Evolutionary conservation across 257 asterid species (phyloP).

Genomic region (Handroanthus guayacan): DNA sequence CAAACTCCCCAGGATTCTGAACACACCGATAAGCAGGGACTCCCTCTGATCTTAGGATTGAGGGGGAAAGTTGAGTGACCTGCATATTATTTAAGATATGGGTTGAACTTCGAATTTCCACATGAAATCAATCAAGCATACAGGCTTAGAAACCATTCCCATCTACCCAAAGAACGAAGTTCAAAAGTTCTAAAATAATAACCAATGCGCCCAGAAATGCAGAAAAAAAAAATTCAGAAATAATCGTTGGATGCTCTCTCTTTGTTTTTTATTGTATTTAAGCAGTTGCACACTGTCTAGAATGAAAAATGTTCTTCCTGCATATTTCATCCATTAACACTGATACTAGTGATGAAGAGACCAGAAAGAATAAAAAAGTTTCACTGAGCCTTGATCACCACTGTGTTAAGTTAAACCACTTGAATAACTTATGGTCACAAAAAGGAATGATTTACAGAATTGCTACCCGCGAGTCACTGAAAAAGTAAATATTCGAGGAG

Average conservation of each 20-base stretch:
- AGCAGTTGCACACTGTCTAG: conserved; percentile 15
- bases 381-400: neutral
- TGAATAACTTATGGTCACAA: neutral
- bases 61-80: conserved; percentile 97
- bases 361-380: neutral
- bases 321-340: neutral
- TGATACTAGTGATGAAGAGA: neutral
- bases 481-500: neutral
- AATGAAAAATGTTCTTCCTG: neutral
- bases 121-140: conserved; percentile 33
- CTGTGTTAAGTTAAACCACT: neutral
- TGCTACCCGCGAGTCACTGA: neutral
- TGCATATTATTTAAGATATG: conserved; percentile 46
- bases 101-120: conserved; percentile 12
- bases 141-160: neutral
- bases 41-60: conserved; percentile 78
- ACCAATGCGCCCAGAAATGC: neutral
- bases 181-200: conserved; percentile 12
- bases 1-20: conserved; percentile 95
- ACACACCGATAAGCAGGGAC: conserved; percentile 93
- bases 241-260: neutral
- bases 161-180: conserved; percentile 1
- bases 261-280: neutral
- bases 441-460: neutral
- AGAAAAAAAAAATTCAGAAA: neutral